Evolutionary conservation across 2,329 filamentous ascomycete species (phyloP), one percentile per base, ranked within the genome.

Genomic region (Trichoderma atrobrunneum): DNA sequence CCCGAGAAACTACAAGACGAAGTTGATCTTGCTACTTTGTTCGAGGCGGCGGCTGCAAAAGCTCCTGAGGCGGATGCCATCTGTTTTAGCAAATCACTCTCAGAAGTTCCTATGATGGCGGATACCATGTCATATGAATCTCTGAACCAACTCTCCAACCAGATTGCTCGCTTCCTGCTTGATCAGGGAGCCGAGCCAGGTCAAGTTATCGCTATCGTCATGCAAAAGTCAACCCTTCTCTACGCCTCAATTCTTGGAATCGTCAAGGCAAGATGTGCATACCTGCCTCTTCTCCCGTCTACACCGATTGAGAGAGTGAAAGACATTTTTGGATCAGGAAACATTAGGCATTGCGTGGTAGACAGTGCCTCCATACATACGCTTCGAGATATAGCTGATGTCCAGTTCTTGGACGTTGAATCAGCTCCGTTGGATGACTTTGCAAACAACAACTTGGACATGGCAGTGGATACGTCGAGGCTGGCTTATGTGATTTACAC

Each of bases 401-500:
- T 78, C 18, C 74, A 61, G 1, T 64, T 80, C 4, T 30, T 87
- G 7, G 77, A 85, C 54, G 61, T 87, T 0, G 74, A 83, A 2
- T 57, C 72, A 2, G 62, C 74, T 1, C 34, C 75, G 0, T 71
- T 85, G 59, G 43, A 73, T 7, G 36, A 71, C 1, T 81, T 84
- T 59, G 74, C 81, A 1, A 70, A 74, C 1, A 66, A 78, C 0
- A 86, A 88, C 57, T 75, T 84, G 1, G 72, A 78, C 2, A 79
- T 83, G 1, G 62, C 76, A 0, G 80, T 83, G 4, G 78, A 86
- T 61, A 82, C 84, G 0, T 83, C 85, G 1, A 83, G 89, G 16
- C 78, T 93, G 3, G 91, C 93, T 7, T 97, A 97, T 78, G 88
- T 92, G 21, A 90, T 97, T 1, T 97, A 93, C 79, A 97, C 93